phyloP scores from a whole-genome alignment of 176 grass and related monocot genomes.

The Paspalum notatum region DNA sequence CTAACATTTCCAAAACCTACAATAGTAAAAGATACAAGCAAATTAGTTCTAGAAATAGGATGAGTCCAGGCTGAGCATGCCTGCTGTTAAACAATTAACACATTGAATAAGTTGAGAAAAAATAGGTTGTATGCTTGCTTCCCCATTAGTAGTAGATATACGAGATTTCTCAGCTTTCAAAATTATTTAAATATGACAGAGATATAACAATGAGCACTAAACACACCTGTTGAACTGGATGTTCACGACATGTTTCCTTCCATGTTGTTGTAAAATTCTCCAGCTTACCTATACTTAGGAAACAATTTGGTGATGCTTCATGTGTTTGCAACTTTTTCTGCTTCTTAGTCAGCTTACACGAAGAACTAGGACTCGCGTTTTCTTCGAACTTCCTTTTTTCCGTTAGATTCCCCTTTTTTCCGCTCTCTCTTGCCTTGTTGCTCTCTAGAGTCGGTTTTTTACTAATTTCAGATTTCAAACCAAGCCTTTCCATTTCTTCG shows the following conservation, averaged over 20 bases:
- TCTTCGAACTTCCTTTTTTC: slow-evolving; percentile 73
- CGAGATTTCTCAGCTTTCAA: slow-evolving; percentile 4
- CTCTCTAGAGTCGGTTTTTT: slow-evolving; percentile 45
- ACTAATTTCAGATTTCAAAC: slow-evolving; percentile 66
- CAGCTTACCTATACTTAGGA: slow-evolving; percentile 53
- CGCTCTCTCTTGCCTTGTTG: slow-evolving; percentile 34
- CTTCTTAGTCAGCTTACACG: slow-evolving; percentile 50
- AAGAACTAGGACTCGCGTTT: slow-evolving; percentile 42
- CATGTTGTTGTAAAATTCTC: slow-evolving; percentile 87
- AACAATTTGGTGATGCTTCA: slow-evolving; percentile 38
- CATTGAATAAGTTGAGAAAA: not conserved
- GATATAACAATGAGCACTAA: slow-evolving; percentile 9
- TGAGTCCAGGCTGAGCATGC: not conserved
- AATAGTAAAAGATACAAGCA: slow-evolving; percentile 30
- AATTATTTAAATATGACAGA: not conserved
- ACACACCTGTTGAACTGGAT: slow-evolving; percentile 74
- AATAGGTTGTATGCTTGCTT: not conserved
- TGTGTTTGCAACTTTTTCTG: slow-evolving; percentile 37
- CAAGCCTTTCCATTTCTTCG: slow-evolving; percentile 85
- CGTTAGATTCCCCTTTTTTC: slow-evolving; percentile 23
- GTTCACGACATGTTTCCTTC: slow-evolving; percentile 82
- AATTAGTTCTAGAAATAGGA: slow-evolving; percentile 26
- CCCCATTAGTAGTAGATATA: not conserved
- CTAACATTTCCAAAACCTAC: slow-evolving; percentile 81
- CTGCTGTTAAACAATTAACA: slow-evolving; percentile 25